Base-by-base conservation (phyloP, 768 basidiomycete genomes). In the Pleurotus citrinopileatus region DNA sequence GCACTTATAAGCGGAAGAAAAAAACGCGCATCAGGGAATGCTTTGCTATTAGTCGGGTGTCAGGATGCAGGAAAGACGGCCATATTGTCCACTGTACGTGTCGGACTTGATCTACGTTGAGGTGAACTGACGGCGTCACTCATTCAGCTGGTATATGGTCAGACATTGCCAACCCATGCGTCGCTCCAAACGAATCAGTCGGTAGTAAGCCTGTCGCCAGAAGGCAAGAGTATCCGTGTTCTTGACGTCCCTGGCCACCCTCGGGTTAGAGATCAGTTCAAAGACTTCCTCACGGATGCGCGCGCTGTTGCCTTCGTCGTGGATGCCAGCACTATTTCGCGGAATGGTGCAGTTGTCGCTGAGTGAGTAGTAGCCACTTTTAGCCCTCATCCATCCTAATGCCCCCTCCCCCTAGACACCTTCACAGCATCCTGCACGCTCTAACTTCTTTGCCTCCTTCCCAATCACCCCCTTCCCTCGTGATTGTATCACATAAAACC, bases 241-340 rank as follows among this genome's bases (percentile, higher is more conserved):
- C 72, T 91, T 15, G 91, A 94, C 66, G 70, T 94, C 37, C 91
- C 91, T 6, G 91, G 91, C n/a, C 91, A 94, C 65, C 87, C 91
- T 8, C 80, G 91, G 37, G 78, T 94, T 53, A 71, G 90, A 26
- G 80, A 80, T 60, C 88, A 91, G 61, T 89, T 91, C 63, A 71
- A 69, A 44, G 89, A 91, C 37, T 69, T 86, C 60, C 65, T 94
- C 19, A 55, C 71, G 3, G 76, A 82, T 28, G 80, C 89, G 1
- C 86, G 83, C 60, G 83, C 74, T 2, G 66, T 94, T 25, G 83
- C 79, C 3, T 94, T 94, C 62, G 86, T 92, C 1, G 87, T 92
- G 1, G 91, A 94, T 65, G 78, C 87, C 5, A 88, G 82, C 61
- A 88, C 83, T 0, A 70, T 94, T 23, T 90, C 91, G 25, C 77